A percentile compares a stretch with the other conserved stretches of the same genome.
These are phyloP conservation scores for Penicillium subrubescens DNA, from an alignment of 495 filamentous ascomycete species.

Conservation along the genomic window DNA sequence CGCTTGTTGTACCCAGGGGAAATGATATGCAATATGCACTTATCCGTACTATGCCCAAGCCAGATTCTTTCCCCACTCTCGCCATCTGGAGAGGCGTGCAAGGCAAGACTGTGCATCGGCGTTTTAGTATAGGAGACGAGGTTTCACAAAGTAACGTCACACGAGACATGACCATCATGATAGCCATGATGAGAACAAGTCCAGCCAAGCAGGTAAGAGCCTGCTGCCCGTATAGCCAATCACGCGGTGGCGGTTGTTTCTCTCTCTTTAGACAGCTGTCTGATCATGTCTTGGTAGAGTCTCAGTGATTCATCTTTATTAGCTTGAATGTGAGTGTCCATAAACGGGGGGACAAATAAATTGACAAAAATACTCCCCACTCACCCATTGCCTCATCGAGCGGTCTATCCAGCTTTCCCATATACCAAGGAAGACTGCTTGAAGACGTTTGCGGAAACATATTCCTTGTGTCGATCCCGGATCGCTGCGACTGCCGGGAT, in stretches of 20 bases:
- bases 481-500: slow-evolving; percentile 3
- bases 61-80: slow-evolving; percentile 17
- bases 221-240: slow-evolving; percentile 26
- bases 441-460: slow-evolving; percentile 31
- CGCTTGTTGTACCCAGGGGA: slow-evolving; percentile 22
- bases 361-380: not conserved
- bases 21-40: slow-evolving; percentile 38
- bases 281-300: slow-evolving; percentile 2
- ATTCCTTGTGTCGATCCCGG: slow-evolving; percentile 25
- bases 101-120: slow-evolving; percentile 26
- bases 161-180: slow-evolving; percentile 31
- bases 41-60: slow-evolving; percentile 25
- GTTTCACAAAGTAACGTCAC: slow-evolving; percentile 44
- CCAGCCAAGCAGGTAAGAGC: slow-evolving; percentile 18
- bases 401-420: not conserved
- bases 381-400: not conserved
- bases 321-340: not conserved
- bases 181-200: slow-evolving; percentile 30
- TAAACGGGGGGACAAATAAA: not conserved
- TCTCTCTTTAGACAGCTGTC: slow-evolving; percentile 1
- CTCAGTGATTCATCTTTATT: not conserved
- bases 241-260: not conserved
- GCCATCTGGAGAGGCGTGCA: slow-evolving; percentile 9
- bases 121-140: slow-evolving; percentile 26
- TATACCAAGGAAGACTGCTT: slow-evolving; percentile 16